Percentiles rank a stretch among this genome's conserved stretches.
These are phyloP conservation scores for Citrus sp. DNA, from an alignment of 345 rosid species.

Conservation along the genomic window DNA sequence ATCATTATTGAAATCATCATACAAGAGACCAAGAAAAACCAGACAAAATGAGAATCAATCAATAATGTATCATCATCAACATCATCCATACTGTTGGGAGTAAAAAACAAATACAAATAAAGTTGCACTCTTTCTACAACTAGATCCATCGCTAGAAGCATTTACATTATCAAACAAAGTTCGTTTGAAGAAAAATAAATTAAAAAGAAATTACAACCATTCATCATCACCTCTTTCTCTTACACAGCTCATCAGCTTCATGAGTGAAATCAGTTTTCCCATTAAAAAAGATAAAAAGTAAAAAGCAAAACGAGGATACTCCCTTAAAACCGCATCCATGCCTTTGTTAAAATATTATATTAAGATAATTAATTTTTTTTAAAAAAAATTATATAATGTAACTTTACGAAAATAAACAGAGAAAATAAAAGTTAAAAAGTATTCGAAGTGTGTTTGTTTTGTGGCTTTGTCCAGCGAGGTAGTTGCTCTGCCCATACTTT, in stretches of 20 bases:
- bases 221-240: slow-evolving; percentile 19
- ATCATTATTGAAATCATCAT: slow-evolving; percentile 5
- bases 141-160: background rate
- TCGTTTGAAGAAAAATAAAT: background rate
- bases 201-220: slow-evolving; percentile 10
- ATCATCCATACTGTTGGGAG: background rate
- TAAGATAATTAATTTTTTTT: slow-evolving; percentile 1
- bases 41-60: slow-evolving; percentile 12
- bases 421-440: background rate
- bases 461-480: slow-evolving; percentile 19
- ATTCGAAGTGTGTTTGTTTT: slow-evolving; percentile 12
- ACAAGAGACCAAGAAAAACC: background rate
- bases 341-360: slow-evolving; percentile 15
- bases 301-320: slow-evolving; percentile 48
- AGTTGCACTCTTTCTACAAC: slow-evolving; percentile 3
- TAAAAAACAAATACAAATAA: background rate
- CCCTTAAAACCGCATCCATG: slow-evolving; percentile 64
- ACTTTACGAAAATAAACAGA: background rate
- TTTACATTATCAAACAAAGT: slow-evolving; percentile 23
- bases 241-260: slow-evolving; percentile 28
- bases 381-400: background rate
- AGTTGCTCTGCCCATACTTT: slow-evolving; percentile 11
- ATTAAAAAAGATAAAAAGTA: background rate
- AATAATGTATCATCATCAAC: background rate
- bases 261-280: slow-evolving; percentile 21